Conservation (phyloP, 805 yeast species). For the Candida gorgasii region DNA sequence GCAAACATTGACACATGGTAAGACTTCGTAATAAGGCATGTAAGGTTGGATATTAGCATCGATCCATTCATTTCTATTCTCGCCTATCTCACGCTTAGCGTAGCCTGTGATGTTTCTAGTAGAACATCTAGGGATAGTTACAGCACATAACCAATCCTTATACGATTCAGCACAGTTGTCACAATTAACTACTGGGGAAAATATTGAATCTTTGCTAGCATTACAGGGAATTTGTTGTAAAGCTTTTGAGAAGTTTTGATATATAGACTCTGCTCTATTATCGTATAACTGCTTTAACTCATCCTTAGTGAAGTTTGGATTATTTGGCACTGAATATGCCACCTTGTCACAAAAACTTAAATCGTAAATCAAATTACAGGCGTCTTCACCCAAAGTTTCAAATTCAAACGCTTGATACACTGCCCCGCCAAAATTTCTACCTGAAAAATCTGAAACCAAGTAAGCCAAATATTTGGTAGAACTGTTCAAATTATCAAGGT, state of each 20-base stretch:
- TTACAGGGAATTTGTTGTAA: slow-evolving; percentile 78
- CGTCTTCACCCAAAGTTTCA: slow-evolving; percentile 49
- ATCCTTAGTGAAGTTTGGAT: slow-evolving; percentile 15
- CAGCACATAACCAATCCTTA: slow-evolving; percentile 86
- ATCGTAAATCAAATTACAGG: slow-evolving; percentile 75
- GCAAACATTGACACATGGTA: slow-evolving; percentile 87
- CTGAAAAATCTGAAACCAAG: slow-evolving; percentile 51
- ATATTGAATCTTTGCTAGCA: slow-evolving; percentile 60
- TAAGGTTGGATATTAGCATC: slow-evolving; percentile 54
- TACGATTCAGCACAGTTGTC: slow-evolving; percentile 70
- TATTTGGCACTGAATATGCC: slow-evolving; percentile 82
- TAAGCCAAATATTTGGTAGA: slow-evolving; percentile 67
- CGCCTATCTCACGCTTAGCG: slow-evolving; percentile 43
- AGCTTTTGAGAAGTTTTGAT: slow-evolving; percentile 69
- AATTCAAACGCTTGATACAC: slow-evolving; percentile 59
- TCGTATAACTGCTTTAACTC: slow-evolving; percentile 54
- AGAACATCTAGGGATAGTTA: slow-evolving; percentile 84
- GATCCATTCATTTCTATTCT: slow-evolving; percentile 63
- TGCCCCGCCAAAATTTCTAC: slow-evolving; percentile 57
- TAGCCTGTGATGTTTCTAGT: slow-evolving; percentile 48
- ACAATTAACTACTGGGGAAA: slow-evolving; percentile 75
- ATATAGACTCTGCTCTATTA: slow-evolving; percentile 53
- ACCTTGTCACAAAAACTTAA: slow-evolving; percentile 77
- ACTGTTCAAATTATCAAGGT: slow-evolving; percentile 57
- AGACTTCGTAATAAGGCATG: slow-evolving; percentile 67